A percentile compares a stretch with the other conserved stretches of the same genome.
Conservation (phyloP, 495 filamentous ascomycete genomes). For the Lentithecium fluviatile region DNA sequence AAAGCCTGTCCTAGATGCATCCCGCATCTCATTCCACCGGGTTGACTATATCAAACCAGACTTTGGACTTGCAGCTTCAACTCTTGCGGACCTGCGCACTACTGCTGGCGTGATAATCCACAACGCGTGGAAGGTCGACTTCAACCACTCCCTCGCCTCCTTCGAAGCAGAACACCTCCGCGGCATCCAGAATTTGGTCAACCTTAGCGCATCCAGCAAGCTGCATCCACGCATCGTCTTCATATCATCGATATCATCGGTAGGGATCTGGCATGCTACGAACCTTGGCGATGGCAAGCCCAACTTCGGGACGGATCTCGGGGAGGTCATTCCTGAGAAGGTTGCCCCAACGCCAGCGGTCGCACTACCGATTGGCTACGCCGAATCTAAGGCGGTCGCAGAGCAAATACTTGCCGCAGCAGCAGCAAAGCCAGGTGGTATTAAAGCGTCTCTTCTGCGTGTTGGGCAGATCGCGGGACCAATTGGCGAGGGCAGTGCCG, state of each 20-base stretch:
- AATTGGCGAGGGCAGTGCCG: neutral
- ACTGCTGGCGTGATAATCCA: constrained; percentile 8
- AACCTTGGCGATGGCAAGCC: neutral
- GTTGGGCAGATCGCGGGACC: constrained; percentile 12
- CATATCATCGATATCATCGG: constrained; percentile 6
- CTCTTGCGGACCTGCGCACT: neutral
- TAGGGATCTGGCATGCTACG: constrained; percentile 1
- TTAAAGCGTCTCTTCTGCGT: neutral
- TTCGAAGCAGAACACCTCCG: constrained; percentile 2
- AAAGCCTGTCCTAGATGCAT: neutral
- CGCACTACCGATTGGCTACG: constrained; percentile 7
- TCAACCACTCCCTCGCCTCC: constrained; percentile 16
- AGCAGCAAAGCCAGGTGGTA: neutral
- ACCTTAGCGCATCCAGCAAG: neutral
- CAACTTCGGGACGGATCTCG: neutral
- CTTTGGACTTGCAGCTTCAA: neutral
- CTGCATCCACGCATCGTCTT: neutral
- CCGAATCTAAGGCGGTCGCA: constrained; percentile 5
- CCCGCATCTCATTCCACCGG: neutral
- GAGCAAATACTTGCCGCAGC: neutral
- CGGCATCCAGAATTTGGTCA: constrained; percentile 3
- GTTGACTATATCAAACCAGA: neutral
- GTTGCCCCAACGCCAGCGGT: constrained; percentile 2
- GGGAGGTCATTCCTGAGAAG: neutral
- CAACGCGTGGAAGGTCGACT: constrained; percentile 23